Evolutionary conservation across 805 yeast species (phyloP), one percentile per base, ranked within the genome.

Genomic region (Kluyveromyces wickerhamii): DNA sequence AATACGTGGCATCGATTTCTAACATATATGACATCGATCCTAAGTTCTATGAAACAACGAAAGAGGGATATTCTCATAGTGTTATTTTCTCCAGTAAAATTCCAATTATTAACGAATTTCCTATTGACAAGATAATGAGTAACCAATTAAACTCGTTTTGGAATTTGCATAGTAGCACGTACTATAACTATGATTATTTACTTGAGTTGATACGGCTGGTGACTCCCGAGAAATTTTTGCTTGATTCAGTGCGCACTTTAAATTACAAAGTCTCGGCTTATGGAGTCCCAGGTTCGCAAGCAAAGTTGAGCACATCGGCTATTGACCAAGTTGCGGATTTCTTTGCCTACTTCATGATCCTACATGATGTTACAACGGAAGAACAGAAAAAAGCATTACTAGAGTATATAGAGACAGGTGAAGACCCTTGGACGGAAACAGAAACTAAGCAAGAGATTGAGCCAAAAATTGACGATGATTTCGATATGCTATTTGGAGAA

Each of bases 161-260:
- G 62, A 56, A 51, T 40, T 35, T 57, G 30, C 62, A 57, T 33
- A 57, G 62, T 23, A 56, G 62, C 38, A 56, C 61, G 3, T 57
- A 53, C 38, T 57, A 53, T 31, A 57, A 57, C 31, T 35, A 53
- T 17, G 62, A 57, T 35, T 57, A 53, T 34, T 29, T 57, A 32
- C 37, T 41, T 12, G 51, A 49, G 20, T 39, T 57, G 8, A 47
- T 56, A n/a, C 29, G 45, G 13, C 25, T 57, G n/a, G 41, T 54
- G 1, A 43, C 56, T 1, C 60, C 60, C 1, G 43, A 34, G 14
- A 44, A 35, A 13, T 57, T 57, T 27, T 33, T 57, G 12, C 27
- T 32, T 7, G 60, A 54, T 37, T 48, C 52, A 2, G 35, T 54
- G 17, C 40, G 43, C 32, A 50, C 54, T 6, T 36, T 57, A 12